These are phyloP conservation scores for Cryptosporidium sp. DNA, from an alignment of 169 alveolate genomes.

Conservation along the genomic window DNA sequence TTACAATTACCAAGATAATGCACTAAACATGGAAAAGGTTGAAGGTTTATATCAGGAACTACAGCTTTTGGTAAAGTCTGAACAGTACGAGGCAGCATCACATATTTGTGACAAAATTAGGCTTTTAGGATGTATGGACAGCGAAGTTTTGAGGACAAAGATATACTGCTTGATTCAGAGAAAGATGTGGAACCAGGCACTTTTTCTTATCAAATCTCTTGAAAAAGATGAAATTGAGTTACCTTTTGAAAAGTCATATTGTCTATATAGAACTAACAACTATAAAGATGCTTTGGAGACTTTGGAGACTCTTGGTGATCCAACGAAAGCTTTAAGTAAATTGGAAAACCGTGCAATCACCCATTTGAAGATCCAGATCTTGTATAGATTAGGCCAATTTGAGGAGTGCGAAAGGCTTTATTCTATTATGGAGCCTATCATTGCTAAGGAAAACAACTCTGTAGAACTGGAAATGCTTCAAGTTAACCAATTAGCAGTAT, in stretches of 20 bases:
- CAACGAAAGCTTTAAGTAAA: conserved; percentile 2
- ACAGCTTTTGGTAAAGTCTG: conserved; percentile 46
- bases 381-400: conserved; percentile 56
- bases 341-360: conserved; percentile 42
- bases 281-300: conserved; percentile 51
- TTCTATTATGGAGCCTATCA: background rate
- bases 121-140: conserved; percentile 42
- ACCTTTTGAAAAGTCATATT: conserved; percentile 70
- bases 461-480: conserved; percentile 47
- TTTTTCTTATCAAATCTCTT: conserved; percentile 31
- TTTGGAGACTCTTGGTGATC: conserved; percentile 50
- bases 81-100: conserved; percentile 67
- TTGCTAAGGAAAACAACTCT: background rate
- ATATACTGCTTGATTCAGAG: conserved; percentile 58
- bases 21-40: conserved; percentile 23
- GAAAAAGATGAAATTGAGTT: conserved; percentile 39
- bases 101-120: conserved; percentile 47
- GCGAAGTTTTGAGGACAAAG: conserved; percentile 52
- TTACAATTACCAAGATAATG: conserved; percentile 13
- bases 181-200: conserved; percentile 61
- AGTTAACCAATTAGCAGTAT: conserved; percentile 54
- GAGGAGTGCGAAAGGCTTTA: conserved; percentile 34
- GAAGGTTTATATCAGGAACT: conserved; percentile 56
- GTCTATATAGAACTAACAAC: conserved; percentile 55
- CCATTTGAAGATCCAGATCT: conserved; percentile 42